A percentile compares a stretch with the other conserved stretches of the same genome.
phyloP scores from a whole-genome alignment of 2,329 filamentous ascomycete species.

The Neospermospora avenae region DNA sequence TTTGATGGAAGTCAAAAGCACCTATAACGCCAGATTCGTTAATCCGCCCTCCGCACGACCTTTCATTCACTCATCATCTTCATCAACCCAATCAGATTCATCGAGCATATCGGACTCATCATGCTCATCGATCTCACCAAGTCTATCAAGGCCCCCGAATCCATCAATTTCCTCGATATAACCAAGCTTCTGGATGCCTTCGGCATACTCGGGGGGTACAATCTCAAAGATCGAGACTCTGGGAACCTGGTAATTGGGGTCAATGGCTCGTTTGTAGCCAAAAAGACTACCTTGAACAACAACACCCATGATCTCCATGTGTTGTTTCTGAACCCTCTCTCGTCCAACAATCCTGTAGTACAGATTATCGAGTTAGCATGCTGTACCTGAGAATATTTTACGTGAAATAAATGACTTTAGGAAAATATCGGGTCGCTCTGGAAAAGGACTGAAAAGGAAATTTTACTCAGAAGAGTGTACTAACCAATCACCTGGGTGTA shows the following conservation, averaged over 20 bases:
- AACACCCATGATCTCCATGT: background rate
- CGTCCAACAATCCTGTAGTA: background rate
- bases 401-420: too few species aligned
- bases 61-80: background rate
- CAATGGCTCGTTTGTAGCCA: background rate
- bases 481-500: background rate
- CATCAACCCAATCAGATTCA: background rate
- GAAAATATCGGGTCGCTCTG: too few species aligned
- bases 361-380: too few species aligned
- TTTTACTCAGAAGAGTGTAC: too few species aligned
- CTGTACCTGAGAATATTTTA: too few species aligned
- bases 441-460: too few species aligned
- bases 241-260: background rate
- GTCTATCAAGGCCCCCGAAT: too few species aligned
- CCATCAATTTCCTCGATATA: background rate
- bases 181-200: background rate
- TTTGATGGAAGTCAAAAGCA: background rate
- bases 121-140: background rate
- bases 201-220: background rate
- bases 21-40: background rate
- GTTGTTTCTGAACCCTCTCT: background rate
- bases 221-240: background rate
- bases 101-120: too few species aligned
- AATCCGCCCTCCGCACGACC: background rate
- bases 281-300: background rate